Percentiles rank a stretch among this genome's conserved stretches.
phyloP scores from a whole-genome alignment of 176 grass and related monocot species.

The Cymbopogon citratus region DNA sequence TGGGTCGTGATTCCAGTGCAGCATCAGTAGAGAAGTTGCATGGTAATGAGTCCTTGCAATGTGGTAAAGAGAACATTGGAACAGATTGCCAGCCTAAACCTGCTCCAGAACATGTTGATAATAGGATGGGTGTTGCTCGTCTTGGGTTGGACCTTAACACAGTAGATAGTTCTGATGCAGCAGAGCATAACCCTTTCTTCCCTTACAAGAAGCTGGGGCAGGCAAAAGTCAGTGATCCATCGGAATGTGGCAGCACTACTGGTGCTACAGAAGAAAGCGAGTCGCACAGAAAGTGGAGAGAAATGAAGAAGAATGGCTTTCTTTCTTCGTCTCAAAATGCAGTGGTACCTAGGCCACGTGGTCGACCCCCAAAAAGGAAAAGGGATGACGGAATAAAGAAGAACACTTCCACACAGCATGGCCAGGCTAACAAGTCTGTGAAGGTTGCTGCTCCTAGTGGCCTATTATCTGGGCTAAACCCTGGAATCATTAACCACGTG shows the following conservation, averaged over 20 bases:
- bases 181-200: conserved; percentile 71
- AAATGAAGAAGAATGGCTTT: conserved; percentile 99
- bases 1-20: conserved; percentile 33
- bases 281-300: conserved; percentile 72
- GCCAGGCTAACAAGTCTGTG: conserved; percentile 53
- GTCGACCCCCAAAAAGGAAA: conserved; percentile 54
- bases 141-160: conserved; percentile 76
- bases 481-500: conserved; percentile 98
- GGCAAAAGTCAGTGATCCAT: conserved; percentile 46
- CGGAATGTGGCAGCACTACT: conserved; percentile 79
- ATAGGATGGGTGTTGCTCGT: not conserved
- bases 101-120: conserved; percentile 21
- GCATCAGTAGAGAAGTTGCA: conserved; percentile 10
- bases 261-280: conserved; percentile 56
- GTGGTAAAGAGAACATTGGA: conserved; percentile 28
- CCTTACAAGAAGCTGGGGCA: conserved; percentile 72
- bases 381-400: conserved; percentile 49
- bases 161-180: conserved; percentile 25
- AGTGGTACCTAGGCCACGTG: conserved; percentile 46
- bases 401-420: conserved; percentile 36
- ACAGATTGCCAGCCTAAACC: conserved; percentile 13
- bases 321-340: conserved; percentile 72
- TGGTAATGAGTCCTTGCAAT: not conserved
- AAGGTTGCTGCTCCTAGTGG: conserved; percentile 94
- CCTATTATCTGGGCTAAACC: conserved; percentile 83